Evolutionary conservation across 306 rosid species (phyloP).

Genomic region (Acmispon strigosus): DNA sequence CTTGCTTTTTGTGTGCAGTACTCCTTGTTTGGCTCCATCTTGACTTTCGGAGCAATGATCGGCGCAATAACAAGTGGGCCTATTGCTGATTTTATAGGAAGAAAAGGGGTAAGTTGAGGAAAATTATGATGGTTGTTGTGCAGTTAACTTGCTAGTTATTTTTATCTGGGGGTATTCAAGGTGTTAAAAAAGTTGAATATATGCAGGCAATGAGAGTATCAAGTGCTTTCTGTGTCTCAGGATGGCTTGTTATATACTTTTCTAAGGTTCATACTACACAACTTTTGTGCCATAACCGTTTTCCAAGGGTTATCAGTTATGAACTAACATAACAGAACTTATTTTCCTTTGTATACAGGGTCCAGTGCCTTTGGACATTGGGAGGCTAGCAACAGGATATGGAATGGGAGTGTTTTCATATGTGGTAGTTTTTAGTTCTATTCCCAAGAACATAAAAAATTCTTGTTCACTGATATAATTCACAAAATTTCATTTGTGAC

Average conservation of each 20-base stretch:
- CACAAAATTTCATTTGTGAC: background rate
- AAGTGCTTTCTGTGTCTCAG: constrained; percentile 55
- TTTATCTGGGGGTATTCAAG: background rate
- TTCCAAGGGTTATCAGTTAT: background rate
- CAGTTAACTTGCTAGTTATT: background rate
- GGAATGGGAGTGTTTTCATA: constrained; percentile 96
- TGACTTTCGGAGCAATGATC: constrained; percentile 94
- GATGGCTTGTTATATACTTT: constrained; percentile 83
- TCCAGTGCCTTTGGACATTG: constrained; percentile 63
- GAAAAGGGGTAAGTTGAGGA: constrained; percentile 61
- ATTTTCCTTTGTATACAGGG: constrained; percentile 38
- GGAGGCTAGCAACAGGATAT: constrained; percentile 90
- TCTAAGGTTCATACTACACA: constrained; percentile 50
- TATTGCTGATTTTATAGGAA: constrained; percentile 62
- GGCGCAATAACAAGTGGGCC: constrained; percentile 94
- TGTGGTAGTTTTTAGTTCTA: constrained; percentile 45
- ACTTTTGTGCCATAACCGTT: background rate
- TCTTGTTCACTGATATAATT: background rate
- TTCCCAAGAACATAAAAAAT: background rate
- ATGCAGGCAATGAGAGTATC: constrained; percentile 90
- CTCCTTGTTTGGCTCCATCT: constrained; percentile 85
- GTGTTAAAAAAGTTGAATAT: background rate
- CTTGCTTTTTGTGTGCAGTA: constrained; percentile 34
- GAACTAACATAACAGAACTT: constrained; percentile 1
- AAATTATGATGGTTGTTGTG: background rate